Evolutionary conservation across 2,329 filamentous ascomycete species (phyloP).

Genomic region (Fusarium odoratissimum): DNA sequence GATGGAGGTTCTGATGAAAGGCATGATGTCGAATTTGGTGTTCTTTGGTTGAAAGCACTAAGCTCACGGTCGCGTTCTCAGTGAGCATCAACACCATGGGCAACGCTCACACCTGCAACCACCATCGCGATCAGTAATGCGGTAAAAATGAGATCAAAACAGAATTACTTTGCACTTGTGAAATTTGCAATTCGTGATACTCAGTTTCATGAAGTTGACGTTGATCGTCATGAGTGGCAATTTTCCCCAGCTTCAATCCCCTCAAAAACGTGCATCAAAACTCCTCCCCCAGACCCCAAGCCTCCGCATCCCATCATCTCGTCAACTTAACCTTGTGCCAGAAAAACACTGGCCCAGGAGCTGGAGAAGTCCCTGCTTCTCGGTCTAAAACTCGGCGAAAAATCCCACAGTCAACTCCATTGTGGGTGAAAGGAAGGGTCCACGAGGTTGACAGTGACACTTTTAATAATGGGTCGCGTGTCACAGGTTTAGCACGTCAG

Average conservation of each 20-base stretch:
- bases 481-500: neutral
- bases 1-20: rapidly evolving
- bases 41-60: neutral
- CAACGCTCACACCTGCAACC: neutral
- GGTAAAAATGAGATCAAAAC: rapidly evolving
- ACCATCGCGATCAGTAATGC: rapidly evolving
- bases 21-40: too few relatives aligned
- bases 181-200: neutral
- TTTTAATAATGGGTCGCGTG: slow-evolving; percentile 12
- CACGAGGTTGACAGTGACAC: neutral
- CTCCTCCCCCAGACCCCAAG: slow-evolving; percentile 19
- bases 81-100: rapidly evolving
- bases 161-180: rapidly evolving
- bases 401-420: slow-evolving; percentile 1
- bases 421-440: slow-evolving; percentile 1
- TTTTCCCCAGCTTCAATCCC: slow-evolving; percentile 19
- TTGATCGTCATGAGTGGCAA: slow-evolving; percentile 4
- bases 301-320: slow-evolving; percentile 10
- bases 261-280: neutral
- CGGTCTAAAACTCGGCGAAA: slow-evolving; percentile 23
- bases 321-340: slow-evolving; percentile 2
- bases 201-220: neutral
- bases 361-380: slow-evolving; percentile 12
- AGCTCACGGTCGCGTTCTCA: neutral
- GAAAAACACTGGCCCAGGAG: neutral